Base-by-base conservation (phyloP, 164 flowering plant genomes). In the Houttuynia cordata region DNA sequence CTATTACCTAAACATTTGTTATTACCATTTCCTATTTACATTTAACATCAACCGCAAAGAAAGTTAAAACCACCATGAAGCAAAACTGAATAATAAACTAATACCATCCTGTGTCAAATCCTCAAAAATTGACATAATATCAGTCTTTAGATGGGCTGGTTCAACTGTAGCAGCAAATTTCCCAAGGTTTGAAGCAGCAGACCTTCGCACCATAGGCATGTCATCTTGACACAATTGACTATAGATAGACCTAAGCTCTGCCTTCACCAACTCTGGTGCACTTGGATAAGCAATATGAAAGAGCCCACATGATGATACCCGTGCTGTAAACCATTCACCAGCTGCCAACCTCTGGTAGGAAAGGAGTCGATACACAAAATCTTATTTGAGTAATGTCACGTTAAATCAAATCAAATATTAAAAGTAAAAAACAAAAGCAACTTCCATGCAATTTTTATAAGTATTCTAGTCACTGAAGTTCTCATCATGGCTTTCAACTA, bases 311-410 rank as follows among this genome's bases (percentile, higher is more conserved):
- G 98, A 79, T 8, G 98, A 93, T 61, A 93, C 97, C 42, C 98
- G 83, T 64, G 98, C 97, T 52, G 99, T 90, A 70, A 93, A 93
- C 99, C 99, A 93, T 64, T 93, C 99, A 30, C 97, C 98, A 64
- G 87, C 90, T 25, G 98, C 97, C 67, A 93, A 65, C 73, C 98
- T 86, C 98, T 93, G 72, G 1, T 42, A 42, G 14, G 14, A 42
- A 42, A 42, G 9, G 14, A 42, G 9, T 10, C 10, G 9, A 10
- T 30, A 30, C 37, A 30, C 14, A 42, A 42, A 42, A 8, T 42
- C 8, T 10, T 3, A 42, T 14, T 42, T 42, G 17, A 14, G 1
- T 1, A 42, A 42, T 4, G 49, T 42, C 17, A 10, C 14, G 9
- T 10, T 42, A 14, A 3, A 42, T 42, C 4, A 42, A 42, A 10